phyloP scores from a whole-genome alignment of 1,284 basidiomycete genomes.

The Apiotrichum brassicae region DNA sequence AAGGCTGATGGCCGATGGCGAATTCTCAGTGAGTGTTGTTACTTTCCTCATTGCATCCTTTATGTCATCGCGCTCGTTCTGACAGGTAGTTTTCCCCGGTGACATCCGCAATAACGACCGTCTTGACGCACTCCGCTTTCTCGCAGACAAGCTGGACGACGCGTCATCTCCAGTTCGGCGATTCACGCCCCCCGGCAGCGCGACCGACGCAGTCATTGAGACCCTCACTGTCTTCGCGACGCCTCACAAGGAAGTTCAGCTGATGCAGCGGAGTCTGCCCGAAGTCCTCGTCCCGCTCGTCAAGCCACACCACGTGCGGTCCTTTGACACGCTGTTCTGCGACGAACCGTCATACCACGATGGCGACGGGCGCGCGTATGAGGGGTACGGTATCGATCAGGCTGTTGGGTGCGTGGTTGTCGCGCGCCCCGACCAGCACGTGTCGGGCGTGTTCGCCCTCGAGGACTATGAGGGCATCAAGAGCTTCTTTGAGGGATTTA shows the following conservation, averaged over 20 bases:
- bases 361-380: constrained; percentile 43
- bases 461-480: constrained; percentile 2
- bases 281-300: constrained; percentile 13
- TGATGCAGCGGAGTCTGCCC: constrained; percentile 8
- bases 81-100: constrained; percentile 56
- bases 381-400: constrained; percentile 38
- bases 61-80: too few relatives aligned
- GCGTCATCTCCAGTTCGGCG: constrained; percentile 34
- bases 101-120: constrained; percentile 49
- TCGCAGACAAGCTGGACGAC: constrained; percentile 49
- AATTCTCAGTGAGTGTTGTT: constrained; percentile 45
- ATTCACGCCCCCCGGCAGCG: constrained; percentile 35
- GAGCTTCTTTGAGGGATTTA: constrained; percentile 12
- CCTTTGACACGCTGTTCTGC: constrained; percentile 25
- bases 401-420: constrained; percentile 38
- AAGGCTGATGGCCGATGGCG: constrained; percentile 67
- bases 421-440: constrained; percentile 42
- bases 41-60: neutral
- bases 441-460: constrained; percentile 20
- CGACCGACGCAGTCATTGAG: constrained; percentile 21
- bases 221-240: constrained; percentile 18
- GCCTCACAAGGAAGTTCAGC: constrained; percentile 16
- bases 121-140: constrained; percentile 44
- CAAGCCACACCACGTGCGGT: constrained; percentile 15
- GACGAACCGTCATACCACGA: constrained; percentile 36